Evolutionary conservation across 208 protist genomes (phyloP).

Genomic region (Leptomonas seymouri): DNA sequence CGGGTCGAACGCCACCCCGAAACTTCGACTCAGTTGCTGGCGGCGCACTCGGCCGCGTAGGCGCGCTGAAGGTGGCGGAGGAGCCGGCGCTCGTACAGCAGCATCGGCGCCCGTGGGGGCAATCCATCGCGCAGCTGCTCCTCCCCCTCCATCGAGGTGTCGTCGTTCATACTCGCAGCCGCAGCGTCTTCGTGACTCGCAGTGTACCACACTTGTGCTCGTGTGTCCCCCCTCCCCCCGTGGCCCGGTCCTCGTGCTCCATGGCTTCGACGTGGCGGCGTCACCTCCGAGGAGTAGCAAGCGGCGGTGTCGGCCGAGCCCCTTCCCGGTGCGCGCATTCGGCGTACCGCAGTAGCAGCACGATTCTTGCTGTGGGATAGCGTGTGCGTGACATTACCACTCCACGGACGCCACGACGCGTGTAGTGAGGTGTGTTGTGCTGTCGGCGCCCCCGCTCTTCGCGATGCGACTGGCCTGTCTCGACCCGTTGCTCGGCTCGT

Average conservation of each 20-base stretch:
- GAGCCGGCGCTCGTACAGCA: constrained; percentile 28
- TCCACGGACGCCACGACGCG: too few species aligned
- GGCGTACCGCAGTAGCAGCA: not conserved
- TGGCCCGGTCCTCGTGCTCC: not conserved
- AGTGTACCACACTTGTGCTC: not conserved
- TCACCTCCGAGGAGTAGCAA: constrained; percentile 4
- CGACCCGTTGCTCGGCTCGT: too few species aligned
- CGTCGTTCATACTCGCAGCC: not conserved
- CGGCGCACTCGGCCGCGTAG: constrained; percentile 1
- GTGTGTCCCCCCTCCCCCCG: not conserved
- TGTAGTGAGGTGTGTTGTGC: too few species aligned
- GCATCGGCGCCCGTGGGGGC: constrained; percentile 5
- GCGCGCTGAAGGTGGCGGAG: constrained; percentile 18
- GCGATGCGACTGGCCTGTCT: too few species aligned
- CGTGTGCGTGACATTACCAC: too few species aligned
- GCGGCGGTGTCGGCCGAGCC: not conserved
- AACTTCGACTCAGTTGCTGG: too few species aligned
- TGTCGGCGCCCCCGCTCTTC: too few species aligned
- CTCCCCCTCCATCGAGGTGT: not conserved
- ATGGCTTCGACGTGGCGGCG: not conserved
- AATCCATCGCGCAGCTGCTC: not conserved
- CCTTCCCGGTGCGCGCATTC: not conserved
- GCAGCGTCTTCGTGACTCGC: not conserved
- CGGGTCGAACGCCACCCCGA: too few species aligned
- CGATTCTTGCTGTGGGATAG: too few species aligned